phyloP scores from a whole-genome alignment of 1,284 basidiomycete species.

The Microbotryomycetes sp. region DNA sequence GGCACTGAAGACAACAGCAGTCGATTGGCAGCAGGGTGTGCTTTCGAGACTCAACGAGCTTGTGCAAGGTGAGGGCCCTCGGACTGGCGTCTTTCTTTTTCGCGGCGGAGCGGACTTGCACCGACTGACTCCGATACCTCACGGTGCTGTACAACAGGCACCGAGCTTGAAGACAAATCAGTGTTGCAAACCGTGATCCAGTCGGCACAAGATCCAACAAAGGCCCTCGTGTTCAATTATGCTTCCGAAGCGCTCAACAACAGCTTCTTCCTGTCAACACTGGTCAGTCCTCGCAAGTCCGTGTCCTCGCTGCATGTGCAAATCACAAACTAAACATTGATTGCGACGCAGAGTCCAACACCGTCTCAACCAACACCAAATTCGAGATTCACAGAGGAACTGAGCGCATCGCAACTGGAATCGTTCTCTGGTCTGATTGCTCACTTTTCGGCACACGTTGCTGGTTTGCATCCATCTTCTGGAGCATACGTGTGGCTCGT shows the following conservation, averaged over 20 bases:
- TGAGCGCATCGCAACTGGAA: constrained; percentile 45
- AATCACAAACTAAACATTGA: neutral
- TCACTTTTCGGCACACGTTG: constrained; percentile 64
- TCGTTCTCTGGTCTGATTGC: constrained; percentile 65
- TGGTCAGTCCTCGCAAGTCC: constrained; percentile 54
- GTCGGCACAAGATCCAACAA: constrained; percentile 57
- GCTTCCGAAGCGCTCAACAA: constrained; percentile 91
- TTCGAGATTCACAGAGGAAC: constrained; percentile 10
- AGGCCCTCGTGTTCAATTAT: constrained; percentile 79
- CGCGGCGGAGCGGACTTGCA: constrained; percentile 21
- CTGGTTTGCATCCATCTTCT: constrained; percentile 65
- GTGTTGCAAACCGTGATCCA: constrained; percentile 70
- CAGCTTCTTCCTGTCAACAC: constrained; percentile 79
- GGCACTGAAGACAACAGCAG: constrained; percentile 60
- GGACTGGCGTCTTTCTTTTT: neutral
- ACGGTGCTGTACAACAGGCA: constrained; percentile 46
- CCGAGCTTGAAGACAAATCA: constrained; percentile 54
- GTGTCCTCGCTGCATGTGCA: neutral
- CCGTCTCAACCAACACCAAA: constrained; percentile 11
- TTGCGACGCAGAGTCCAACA: constrained; percentile 13
- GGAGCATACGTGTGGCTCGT: constrained; percentile 82
- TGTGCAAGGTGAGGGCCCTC: constrained; percentile 54
- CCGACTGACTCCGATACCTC: constrained; percentile 6
- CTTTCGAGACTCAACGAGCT: constrained; percentile 66
- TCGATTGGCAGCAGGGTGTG: constrained; percentile 75